Percentiles rank a stretch among this genome's conserved stretches.
Evolutionary conservation across 805 yeast genomes (phyloP).

Genomic region (Sugiyamaella boreocaroliniensis): DNA sequence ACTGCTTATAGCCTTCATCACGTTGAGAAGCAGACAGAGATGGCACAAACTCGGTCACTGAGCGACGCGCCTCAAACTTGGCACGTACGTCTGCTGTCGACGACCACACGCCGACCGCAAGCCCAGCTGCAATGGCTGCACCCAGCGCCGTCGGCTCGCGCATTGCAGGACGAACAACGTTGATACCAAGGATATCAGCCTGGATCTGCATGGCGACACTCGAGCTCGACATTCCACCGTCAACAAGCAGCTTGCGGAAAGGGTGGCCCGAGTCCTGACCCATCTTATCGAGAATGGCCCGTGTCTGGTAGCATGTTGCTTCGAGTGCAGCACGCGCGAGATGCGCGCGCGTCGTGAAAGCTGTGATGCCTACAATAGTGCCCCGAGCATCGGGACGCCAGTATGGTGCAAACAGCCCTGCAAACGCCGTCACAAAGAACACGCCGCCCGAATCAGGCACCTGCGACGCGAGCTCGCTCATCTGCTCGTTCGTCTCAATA

Average conservation of each 20-base stretch:
- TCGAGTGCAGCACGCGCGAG: conserved; percentile 92
- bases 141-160: conserved; percentile 93
- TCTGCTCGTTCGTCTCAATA: conserved; percentile 74
- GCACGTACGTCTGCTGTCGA: conserved; percentile 58
- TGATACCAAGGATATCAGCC: conserved; percentile 84
- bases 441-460: conserved; percentile 84
- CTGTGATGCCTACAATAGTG: conserved; percentile 87
- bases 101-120: conserved; percentile 66
- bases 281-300: conserved; percentile 89
- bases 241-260: conserved; percentile 51
- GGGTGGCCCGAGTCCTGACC: conserved; percentile 67
- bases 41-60: conserved; percentile 20
- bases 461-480: conserved; percentile 82
- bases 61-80: conserved; percentile 4
- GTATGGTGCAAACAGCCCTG: conserved; percentile 91
- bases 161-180: conserved; percentile 72
- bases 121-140: conserved; percentile 93
- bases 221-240: conserved; percentile 93
- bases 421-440: conserved; percentile 89
- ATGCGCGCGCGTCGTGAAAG: conserved; percentile 85
- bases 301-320: conserved; percentile 89
- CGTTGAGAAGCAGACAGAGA: conserved; percentile 53
- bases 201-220: conserved; percentile 91
- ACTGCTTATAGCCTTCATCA: conserved; percentile 56
- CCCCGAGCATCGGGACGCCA: conserved; percentile 94